Percentiles rank a stretch among this genome's conserved stretches.
These are phyloP conservation scores for Phytopythium cucurbitacearum DNA, from an alignment of 352 stramenopile genomes.

Conservation along the genomic window DNA sequence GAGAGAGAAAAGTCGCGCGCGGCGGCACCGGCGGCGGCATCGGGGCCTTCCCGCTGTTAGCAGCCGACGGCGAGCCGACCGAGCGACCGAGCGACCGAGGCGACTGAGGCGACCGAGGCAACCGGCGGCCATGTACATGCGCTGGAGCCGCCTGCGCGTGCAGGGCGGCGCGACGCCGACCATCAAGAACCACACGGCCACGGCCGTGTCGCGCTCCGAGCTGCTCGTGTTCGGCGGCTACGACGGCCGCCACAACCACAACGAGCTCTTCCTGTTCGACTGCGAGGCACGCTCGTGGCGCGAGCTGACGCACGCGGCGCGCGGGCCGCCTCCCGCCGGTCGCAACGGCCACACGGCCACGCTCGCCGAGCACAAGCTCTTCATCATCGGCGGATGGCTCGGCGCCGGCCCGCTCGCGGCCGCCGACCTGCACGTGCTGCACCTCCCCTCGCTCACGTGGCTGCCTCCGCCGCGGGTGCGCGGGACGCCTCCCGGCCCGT, in stretches of 20 bases:
- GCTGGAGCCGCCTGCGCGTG: conserved; percentile 53
- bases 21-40: no score
- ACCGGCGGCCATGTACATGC: conserved; percentile 41
- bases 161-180: conserved; percentile 38
- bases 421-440: conserved; percentile 90
- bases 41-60: no score
- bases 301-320: conserved; percentile 36
- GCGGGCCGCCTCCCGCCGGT: conserved; percentile 61
- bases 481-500: conserved; percentile 73
- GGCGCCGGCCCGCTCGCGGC: conserved; percentile 90
- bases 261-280: conserved; percentile 88
- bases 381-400: conserved; percentile 94
- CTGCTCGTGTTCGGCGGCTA: conserved; percentile 93
- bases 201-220: conserved; percentile 45
- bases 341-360: conserved; percentile 96
- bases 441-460: conserved; percentile 76
- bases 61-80: no score
- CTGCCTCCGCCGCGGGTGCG: conserved; percentile 32
- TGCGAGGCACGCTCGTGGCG: conserved; percentile 75
- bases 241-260: conserved; percentile 93
- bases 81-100: neutral
- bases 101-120: neutral
- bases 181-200: conserved; percentile 88
- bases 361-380: conserved; percentile 85
- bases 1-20: no score